Base-by-base conservation (phyloP, 2,329 filamentous ascomycete species). In the Akanthomyces uredinophilus region DNA sequence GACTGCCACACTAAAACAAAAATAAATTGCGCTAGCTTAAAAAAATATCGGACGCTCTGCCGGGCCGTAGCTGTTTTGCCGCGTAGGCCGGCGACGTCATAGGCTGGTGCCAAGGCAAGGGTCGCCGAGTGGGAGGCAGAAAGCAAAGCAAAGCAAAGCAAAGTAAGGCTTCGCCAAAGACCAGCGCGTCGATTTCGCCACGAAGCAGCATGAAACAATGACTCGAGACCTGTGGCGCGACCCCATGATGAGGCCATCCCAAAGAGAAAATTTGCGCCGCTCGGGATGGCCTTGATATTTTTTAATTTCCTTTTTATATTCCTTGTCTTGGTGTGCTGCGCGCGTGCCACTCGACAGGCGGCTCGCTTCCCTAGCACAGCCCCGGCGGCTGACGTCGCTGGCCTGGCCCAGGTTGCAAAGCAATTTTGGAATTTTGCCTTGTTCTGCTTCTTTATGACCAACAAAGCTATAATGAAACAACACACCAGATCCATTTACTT, bases 301-400 rank as follows among this genome's bases (percentile, higher is more conserved):
- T 43, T 18, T 11, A 39, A 18, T 11, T 16, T 16, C 24, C 14
- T 41, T 27, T 27, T 54, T 5, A 27, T 53, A 22, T 20, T 29
- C 51, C 13, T 35, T 35, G 13, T 29, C 13, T 16, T 39, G 22
- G 51, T n/a, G 43, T 39, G n/a, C 29, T 58, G 22, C 46, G 44
- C 35, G 44, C 55, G 44, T 50, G 55, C 29, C 46, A 41, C 44
- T 20, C 20, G 16, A 20, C 6, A 27, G 22, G 29, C 29, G 43
- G 5, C 41, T 44, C 14, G 35, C n/a, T 41, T 22, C 43, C 51
- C 57, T 56, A 51, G 44, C 59, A 61, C 59, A 61, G 59, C 59
- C 59, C 51, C 59, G 32, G 50, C 39, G 39, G 59, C 59, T 61
- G 59, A 61, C 59, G 59, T 61, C 44, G 49, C 43, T 61, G 57